phyloP scores from a whole-genome alignment of 768 basidiomycete genomes.

The Russula sp. region DNA sequence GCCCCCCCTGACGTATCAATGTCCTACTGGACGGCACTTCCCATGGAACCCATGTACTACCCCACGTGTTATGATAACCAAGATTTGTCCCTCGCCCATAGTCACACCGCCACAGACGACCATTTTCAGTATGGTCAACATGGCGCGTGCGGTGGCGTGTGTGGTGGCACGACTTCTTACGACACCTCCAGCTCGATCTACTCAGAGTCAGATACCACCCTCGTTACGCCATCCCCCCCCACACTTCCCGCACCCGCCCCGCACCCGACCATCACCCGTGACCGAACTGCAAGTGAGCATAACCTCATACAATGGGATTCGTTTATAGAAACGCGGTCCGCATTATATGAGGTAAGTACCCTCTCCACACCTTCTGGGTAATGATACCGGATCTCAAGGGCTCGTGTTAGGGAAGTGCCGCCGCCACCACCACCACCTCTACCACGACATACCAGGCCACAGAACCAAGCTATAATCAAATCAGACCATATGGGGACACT shows the following conservation, averaged over 20 bases:
- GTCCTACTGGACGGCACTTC: slow-evolving; percentile 18
- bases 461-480: background rate
- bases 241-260: background rate
- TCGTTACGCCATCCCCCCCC: background rate
- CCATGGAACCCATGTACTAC: background rate
- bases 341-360: slow-evolving; percentile 27
- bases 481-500: background rate
- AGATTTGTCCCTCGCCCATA: background rate
- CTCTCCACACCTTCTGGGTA: slow-evolving; percentile 10
- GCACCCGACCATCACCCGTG: slow-evolving; percentile 14
- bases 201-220: background rate
- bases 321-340: background rate
- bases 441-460: slow-evolving; percentile 1
- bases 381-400: slow-evolving; percentile 11
- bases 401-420: slow-evolving; percentile 2
- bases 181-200: background rate
- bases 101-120: background rate
- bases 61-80: slow-evolving; percentile 7
- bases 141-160: slow-evolving; percentile 4
- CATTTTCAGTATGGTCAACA: background rate
- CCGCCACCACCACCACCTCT: background rate
- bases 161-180: slow-evolving; percentile 16
- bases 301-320: slow-evolving; percentile 9
- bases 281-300: slow-evolving; percentile 29
- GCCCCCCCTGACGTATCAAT: background rate